Evolutionary conservation across 2,329 filamentous ascomycete genomes (phyloP), one percentile per base, ranked within the genome.

Genomic region (Arthrocladium fulminans): DNA sequence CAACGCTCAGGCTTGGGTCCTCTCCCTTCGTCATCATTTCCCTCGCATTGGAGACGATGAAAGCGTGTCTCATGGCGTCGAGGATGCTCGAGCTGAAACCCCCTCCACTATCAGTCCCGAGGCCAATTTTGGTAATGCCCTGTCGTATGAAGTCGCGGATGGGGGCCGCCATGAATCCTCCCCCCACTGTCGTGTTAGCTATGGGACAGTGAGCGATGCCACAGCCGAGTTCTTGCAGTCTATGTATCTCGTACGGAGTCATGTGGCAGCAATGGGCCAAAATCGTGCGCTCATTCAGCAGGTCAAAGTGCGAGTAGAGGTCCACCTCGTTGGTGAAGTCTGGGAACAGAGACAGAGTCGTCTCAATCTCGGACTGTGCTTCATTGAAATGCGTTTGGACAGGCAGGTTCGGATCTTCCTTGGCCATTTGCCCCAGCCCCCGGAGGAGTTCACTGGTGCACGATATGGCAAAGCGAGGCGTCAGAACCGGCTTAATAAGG

Each of bases 321-420:
- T 80, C 75, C 0, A 69, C 76, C 60, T 82, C 77, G 55, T 69
- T 76, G 2, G 56, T 54, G 50, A 78, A 78, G 1, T 67, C 60
- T 0, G 75, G 73, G 54, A 79, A 81, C 5, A 81, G 63, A 1
- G 65, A 59, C 19, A 61, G 62, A 1, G 77, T 81, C 8, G 70
- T 67, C 2, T 65, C 53, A 50, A 78, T 74, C 57, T 81, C 78
- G 53, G 79, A 74, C 58, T 72, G 65, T 0, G 78, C 75, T 57
- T 82, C 78, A 62, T 79, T 75, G 65, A 81, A 80, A 58, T 82
- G 79, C 12, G 77, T 81, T 62, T 82, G 79, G 38, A 82, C 74
- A 0, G 73, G 64, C 24, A 81, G 58, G 2, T 67, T 60, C 1
- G 63, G 63, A 44, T 80, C 66, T 8, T 64, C 52, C 3, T 56